Evolutionary conservation across 2,329 filamentous ascomycete genomes (phyloP).

Genomic region (Pseudocercospora ulei): DNA sequence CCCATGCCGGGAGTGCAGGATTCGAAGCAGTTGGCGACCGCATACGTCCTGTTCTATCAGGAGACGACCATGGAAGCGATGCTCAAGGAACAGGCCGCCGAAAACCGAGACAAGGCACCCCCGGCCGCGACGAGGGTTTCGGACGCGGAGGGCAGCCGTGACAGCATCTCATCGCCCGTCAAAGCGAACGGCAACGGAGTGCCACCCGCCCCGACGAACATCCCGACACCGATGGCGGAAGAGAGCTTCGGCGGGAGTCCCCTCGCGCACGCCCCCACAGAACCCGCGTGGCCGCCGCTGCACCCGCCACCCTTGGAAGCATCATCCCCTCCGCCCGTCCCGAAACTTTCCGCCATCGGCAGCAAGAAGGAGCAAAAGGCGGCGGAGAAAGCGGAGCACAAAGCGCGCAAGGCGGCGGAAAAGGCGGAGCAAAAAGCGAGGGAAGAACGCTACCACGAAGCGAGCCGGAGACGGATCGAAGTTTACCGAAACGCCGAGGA

Average conservation of each 20-base stretch:
- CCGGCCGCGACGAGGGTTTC: conserved; percentile 33
- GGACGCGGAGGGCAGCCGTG: conserved; percentile 29
- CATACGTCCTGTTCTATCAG: conserved; percentile 96
- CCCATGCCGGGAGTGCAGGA: conserved; percentile 35
- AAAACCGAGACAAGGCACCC: conserved; percentile 52
- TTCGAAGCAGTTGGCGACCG: conserved; percentile 66
- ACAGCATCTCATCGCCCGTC: conserved; percentile 21
- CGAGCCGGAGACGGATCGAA: conserved; percentile 43
- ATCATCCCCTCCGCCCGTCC: conserved; percentile 31
- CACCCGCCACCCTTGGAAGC: conserved; percentile 30
- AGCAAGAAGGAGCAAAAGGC: conserved; percentile 57
- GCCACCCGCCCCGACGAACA: conserved; percentile 28
- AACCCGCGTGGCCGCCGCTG: conserved; percentile 38
- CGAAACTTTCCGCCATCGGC: conserved; percentile 49
- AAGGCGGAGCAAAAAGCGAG: conserved; percentile 50
- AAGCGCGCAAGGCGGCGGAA: conserved; percentile 48
- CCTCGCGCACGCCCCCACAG: conserved; percentile 58
- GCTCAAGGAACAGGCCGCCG: conserved; percentile 70
- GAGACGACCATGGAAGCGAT: conserved; percentile 66
- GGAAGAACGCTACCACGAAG: conserved; percentile 31
- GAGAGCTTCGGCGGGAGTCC: conserved; percentile 41
- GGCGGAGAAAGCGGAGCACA: conserved; percentile 50
- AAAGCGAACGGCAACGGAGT: conserved; percentile 26
- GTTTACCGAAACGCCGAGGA: conserved; percentile 51
- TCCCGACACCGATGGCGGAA: conserved; percentile 15